These are phyloP conservation scores for Spiromastix sp. DNA, from an alignment of 2,329 filamentous ascomycete species.

Conservation along the genomic window DNA sequence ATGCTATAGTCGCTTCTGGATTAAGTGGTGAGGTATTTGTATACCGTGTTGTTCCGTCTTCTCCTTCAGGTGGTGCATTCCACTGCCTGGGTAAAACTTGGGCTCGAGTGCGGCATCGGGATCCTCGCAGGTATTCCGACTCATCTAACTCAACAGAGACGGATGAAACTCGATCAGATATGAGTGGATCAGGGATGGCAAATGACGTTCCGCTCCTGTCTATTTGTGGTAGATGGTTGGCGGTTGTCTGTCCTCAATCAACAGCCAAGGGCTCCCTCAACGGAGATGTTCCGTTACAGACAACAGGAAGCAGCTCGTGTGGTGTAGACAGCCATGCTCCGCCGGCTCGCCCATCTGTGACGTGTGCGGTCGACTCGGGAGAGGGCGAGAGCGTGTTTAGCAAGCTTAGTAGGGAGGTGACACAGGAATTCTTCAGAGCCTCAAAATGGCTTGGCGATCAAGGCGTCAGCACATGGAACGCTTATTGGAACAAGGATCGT, in stretches of 20 bases:
- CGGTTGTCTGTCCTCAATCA: conserved; percentile 33
- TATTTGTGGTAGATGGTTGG: conserved; percentile 37
- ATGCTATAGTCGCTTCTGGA: conserved; percentile 66
- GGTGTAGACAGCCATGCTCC: conserved; percentile 34
- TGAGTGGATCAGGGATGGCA: conserved; percentile 18
- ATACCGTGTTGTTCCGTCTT: conserved; percentile 39
- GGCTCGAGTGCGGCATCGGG: conserved; percentile 63
- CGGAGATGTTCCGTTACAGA: conserved; percentile 27
- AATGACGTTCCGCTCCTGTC: conserved; percentile 31
- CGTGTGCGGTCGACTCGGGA: conserved; percentile 36
- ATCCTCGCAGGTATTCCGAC: conserved; percentile 34
- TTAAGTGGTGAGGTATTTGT: conserved; percentile 80
- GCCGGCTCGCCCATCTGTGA: conserved; percentile 31
- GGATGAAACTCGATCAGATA: conserved; percentile 31
- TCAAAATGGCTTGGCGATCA: conserved; percentile 41
- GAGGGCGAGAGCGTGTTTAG: conserved; percentile 38
- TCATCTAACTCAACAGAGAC: conserved; percentile 37
- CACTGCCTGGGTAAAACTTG: conserved; percentile 80
- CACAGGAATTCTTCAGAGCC: conserved; percentile 38
- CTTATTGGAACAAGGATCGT: conserved; percentile 39
- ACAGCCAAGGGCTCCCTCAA: conserved; percentile 27
- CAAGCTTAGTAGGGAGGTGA: conserved; percentile 38
- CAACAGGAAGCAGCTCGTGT: conserved; percentile 26
- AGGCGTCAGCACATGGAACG: conserved; percentile 40
- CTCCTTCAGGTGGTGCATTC: conserved; percentile 28